Base-by-base conservation (phyloP, 2,329 filamentous ascomycete species). In the Bipolaris bicolor region DNA sequence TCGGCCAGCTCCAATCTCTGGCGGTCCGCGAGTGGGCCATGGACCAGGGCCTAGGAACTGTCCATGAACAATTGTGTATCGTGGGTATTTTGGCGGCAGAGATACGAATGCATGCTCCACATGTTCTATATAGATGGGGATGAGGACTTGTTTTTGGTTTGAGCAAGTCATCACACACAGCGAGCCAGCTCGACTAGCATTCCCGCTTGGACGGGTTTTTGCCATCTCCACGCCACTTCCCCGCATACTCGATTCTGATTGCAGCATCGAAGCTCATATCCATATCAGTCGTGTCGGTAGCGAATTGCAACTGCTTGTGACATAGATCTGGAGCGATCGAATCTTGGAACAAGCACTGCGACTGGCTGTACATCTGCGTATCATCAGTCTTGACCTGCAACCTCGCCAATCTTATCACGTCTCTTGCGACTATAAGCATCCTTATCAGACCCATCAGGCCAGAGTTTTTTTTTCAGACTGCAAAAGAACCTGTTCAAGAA, bases 1-100 rank as follows among this genome's bases (percentile, higher is more conserved):
- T 70, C 70, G 70, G 71, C 68, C 63, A 63, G 56, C 67, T 74
- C 72, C 69, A 70, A 56, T 60, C 34, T 41, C 55, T 60, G 59
- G 60, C 62, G 58, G 51, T 39, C 45, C 50, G 53, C 40, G 39
- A 61, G 61, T 58, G 49, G 59, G 56, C 61, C 63, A 7, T 62
- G 55, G 57, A 44, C 39, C 45, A 31, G 50, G 41, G 61, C 56
- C 58, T 34, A 31, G 29, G 29, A 31, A 31, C 29, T 13, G 33
- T 29, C 33, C 43, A 55, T 57, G 58, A 57, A 49, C 61, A 64
- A 63, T 67, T 66, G 65, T 67, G 62, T 70, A 72, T 74, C 70
- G 60, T 69, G 60, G 51, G 53, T 36, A 54, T 68, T 69, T 46
- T 43, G 67, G 62, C 65, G 65, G 49, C 60, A 55, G 50, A 61